Base-by-base conservation (phyloP, 768 basidiomycete species). In the Mycena sanguinolenta region DNA sequence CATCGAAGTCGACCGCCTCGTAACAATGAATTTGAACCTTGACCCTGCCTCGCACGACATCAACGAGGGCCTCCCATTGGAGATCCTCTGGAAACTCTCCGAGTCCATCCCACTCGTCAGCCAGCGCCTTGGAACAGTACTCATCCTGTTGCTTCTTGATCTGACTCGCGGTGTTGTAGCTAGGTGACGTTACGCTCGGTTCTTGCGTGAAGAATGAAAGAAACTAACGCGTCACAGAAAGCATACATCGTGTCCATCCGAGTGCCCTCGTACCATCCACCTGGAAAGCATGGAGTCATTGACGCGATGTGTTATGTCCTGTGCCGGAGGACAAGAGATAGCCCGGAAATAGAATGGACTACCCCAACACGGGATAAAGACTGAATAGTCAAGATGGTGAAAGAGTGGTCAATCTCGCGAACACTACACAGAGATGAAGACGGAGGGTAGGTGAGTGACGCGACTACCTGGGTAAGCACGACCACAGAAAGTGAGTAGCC, bases 1-100 rank as follows among this genome's bases (percentile, higher is more conserved):
- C 87, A 75, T 94, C 92, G 19, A 94, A 79, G 77, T 96, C 95
- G 13, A 92, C 91, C 0, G 84, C 83, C 75, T 86, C 85, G 58
- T 88, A 86, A 58, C 89, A 90, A 70, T 90, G 88, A 0, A 82
- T 82, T 57, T 90, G 84, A 4, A 91, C 84, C 87, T 92, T 95
- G 55, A 94, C 92, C 63, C 88, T 86, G 17, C 95, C 94, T 72
- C 95, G 83, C 9, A 95, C 79, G 2, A 95, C 92, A 75, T 95
- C 93, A 0, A 92, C 91, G 25, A 95, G 81, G 2, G 92, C 87
- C 75, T 95, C 93, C 93, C 92, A 94, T 75, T 93, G 88, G 19
- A 95, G 82, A 54, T 88, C 87, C 54, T 93, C 87, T 0, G 93
- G 93, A 77, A 92, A 92, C 32, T 85, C 86, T 60, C 83, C 87